Conservation (phyloP, 192 early-diverging fungal genomes). For the Endogone sp. region DNA sequence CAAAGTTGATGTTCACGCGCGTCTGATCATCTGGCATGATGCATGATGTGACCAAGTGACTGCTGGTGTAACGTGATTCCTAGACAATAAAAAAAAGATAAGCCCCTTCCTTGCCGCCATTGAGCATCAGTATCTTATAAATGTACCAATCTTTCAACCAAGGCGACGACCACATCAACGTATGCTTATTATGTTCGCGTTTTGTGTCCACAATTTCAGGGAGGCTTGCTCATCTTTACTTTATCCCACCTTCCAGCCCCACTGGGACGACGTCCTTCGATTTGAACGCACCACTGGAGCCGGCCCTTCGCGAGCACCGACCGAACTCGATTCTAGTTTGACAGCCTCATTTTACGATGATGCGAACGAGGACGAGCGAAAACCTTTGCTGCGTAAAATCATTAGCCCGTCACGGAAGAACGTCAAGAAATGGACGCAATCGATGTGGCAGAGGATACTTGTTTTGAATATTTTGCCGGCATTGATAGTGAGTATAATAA, state of each 20-base stretch:
- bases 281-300: constrained; percentile 41
- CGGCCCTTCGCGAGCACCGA: constrained; percentile 3
- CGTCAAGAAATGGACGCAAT: constrained; percentile 35
- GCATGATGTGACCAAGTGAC: too few species aligned
- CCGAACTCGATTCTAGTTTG: background rate
- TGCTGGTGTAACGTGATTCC: too few species aligned
- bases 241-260: constrained; percentile 27
- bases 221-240: background rate
- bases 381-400: constrained; percentile 25
- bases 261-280: constrained; percentile 55
- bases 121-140: background rate
- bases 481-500: constrained; percentile 27
- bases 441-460: constrained; percentile 30
- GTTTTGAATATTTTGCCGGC: constrained; percentile 49
- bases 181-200: too few species aligned
- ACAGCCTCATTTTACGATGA: background rate
- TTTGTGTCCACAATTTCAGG: background rate
- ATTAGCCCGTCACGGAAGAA: constrained; percentile 10
- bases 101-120: background rate
- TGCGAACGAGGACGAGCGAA: constrained; percentile 16
- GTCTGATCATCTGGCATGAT: too few species aligned
- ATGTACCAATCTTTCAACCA: constrained; percentile 2
- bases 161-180: constrained; percentile 1
- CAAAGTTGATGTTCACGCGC: too few species aligned
- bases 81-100: background rate